Evolutionary conservation across 2,329 filamentous ascomycete genomes (phyloP), one percentile per base, ranked within the genome.

Genomic region (Fusarium subglutinans): DNA sequence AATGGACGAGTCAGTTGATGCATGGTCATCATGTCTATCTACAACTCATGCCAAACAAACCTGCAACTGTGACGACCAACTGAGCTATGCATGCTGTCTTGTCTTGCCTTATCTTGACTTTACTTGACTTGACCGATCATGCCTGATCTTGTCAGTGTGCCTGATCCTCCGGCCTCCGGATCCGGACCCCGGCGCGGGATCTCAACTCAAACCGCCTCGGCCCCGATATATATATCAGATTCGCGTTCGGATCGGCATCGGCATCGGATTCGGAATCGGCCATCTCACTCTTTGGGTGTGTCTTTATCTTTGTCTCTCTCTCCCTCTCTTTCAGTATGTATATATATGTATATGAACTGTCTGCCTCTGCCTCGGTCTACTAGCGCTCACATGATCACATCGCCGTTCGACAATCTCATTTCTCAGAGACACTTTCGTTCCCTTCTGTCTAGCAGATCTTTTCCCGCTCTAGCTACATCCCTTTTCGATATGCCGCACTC

Each of bases 351-450:
- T 47, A 47, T 26, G 24, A 24, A 26, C 22, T 51, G 48, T 24
- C 30, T 51, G 37, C 22, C 40, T 38, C 38, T 51, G 37, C 22
- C 40, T 38, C 38, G 35, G 40, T 44, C 33, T 56, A 53, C 33
- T 56, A 53, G 24, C 45, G 60, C 64, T 69, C 64, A 69, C 55
- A 69, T 69, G 64, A 69, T 55, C 66, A 56, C 8, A 35, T 69
- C 63, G 41, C 41, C 47, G 66, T 63, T 56, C 33, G n/a, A 56
- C 43, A 61, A 40, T 33, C n/a, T 67, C 54, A 67, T 56, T 64
- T 63, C 56, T 54, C 28, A 55, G 35, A 61, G 38, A 59, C 56
- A 59, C 41, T 22, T 60, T 24, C 17, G 37, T 38, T 45, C 33
- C 61, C 40, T 40, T 48, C 48, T 51, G 26, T 47, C 17, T 53